phyloP scores from a whole-genome alignment of 768 basidiomycete genomes.

The Russula vinacea region DNA sequence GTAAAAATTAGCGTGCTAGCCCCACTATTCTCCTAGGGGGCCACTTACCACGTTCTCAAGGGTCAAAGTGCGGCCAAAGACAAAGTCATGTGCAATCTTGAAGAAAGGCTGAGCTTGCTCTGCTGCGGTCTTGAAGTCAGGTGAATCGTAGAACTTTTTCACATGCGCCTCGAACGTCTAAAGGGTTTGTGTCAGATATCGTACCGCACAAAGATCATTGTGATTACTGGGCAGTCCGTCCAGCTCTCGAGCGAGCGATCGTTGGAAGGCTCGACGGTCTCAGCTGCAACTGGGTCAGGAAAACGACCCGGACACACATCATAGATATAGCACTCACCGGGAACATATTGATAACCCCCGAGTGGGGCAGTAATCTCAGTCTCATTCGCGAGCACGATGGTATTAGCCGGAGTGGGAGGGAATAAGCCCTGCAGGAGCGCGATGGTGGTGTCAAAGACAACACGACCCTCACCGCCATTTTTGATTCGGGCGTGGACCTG shows the following conservation, averaged over 20 bases:
- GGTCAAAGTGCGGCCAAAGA: constrained; percentile 62
- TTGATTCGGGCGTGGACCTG: constrained; percentile 77
- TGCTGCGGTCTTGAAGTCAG: constrained; percentile 59
- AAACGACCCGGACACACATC: background rate
- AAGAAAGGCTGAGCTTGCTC: constrained; percentile 65
- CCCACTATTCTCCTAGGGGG: background rate
- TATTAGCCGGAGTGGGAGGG: constrained; percentile 73
- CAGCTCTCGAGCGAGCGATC: constrained; percentile 83
- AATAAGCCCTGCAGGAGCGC: constrained; percentile 83
- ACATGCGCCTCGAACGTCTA: constrained; percentile 68
- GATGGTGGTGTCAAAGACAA: constrained; percentile 82
- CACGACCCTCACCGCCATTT: constrained; percentile 79
- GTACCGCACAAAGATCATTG: background rate
- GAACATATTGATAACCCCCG: constrained; percentile 82
- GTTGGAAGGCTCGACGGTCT: constrained; percentile 83
- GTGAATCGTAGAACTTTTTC: constrained; percentile 55
- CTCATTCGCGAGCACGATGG: constrained; percentile 75
- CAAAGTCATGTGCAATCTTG: constrained; percentile 60
- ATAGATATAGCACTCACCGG: constrained; percentile 44
- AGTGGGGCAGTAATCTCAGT: constrained; percentile 69
- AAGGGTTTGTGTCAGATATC: background rate
- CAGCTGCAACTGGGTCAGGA: constrained; percentile 44
- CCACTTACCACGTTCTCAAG: constrained; percentile 65
- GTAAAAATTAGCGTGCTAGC: constrained; percentile 27
- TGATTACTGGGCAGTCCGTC: constrained; percentile 56